Conservation (phyloP, 2,329 filamentous ascomycete genomes). For the Coniochaeta sp. region DNA sequence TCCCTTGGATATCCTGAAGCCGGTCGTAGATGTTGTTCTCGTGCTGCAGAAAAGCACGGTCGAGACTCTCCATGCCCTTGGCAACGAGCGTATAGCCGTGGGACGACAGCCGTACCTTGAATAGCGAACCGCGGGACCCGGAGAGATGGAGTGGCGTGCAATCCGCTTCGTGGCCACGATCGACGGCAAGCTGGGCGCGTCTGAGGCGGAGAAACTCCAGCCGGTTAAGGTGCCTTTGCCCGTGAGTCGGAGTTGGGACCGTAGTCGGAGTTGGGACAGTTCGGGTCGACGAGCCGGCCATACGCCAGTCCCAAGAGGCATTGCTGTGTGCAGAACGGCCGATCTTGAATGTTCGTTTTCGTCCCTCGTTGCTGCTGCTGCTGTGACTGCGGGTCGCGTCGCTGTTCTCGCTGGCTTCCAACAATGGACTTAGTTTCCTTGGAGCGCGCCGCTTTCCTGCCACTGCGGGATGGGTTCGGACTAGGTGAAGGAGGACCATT, state of each 20-base stretch:
- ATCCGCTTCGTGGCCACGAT: conserved; percentile 21
- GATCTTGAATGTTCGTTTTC: conserved; percentile 12
- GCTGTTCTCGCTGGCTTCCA: neutral
- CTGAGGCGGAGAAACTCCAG: conserved; percentile 19
- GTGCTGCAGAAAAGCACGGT: conserved; percentile 16
- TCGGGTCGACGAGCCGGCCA: conserved; percentile 16
- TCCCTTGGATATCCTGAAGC: conserved; percentile 23
- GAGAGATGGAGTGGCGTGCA: conserved; percentile 20
- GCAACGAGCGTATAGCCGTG: conserved; percentile 30
- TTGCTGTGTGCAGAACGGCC: conserved; percentile 20
- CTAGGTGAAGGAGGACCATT: conserved; percentile 13
- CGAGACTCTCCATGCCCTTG: conserved; percentile 25
- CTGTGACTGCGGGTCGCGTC: conserved; percentile 5
- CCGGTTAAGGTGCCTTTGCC: conserved; percentile 15
- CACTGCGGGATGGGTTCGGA: conserved; percentile 7
- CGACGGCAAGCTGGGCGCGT: conserved; percentile 19
- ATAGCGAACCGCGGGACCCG: conserved; percentile 23
- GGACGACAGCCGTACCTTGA: conserved; percentile 27
- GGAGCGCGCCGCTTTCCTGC: conserved; percentile 6
- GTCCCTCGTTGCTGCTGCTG: conserved; percentile 5
- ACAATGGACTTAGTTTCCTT: too few relatives aligned
- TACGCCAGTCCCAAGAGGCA: conserved; percentile 19
- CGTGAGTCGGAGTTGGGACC: conserved; percentile 21
- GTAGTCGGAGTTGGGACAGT: conserved; percentile 20
- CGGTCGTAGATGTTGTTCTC: conserved; percentile 24